Conservation (phyloP, 306 rosid species). For the Trifolium pratense region DNA sequence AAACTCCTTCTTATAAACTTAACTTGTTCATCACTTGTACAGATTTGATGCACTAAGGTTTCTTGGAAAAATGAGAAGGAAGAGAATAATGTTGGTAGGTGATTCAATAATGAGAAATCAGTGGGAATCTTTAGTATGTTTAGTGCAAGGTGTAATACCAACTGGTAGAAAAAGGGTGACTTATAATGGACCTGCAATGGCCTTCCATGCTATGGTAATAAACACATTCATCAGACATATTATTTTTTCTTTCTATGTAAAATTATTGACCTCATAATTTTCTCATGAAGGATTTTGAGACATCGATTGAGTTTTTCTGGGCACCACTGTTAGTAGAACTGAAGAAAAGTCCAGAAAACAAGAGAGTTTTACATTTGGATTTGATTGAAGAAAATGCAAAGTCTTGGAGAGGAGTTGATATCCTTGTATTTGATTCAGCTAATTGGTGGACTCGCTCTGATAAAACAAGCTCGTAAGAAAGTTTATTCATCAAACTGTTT, state of each 20-base stretch:
- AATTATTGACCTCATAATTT: constrained; percentile 13
- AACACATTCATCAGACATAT: constrained; percentile 15
- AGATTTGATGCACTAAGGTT: constrained; percentile 91
- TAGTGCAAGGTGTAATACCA: constrained; percentile 90
- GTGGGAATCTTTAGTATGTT: constrained; percentile 95
- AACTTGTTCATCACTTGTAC: constrained; percentile 32
- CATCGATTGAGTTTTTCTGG: constrained; percentile 84
- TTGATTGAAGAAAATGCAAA: constrained; percentile 80
- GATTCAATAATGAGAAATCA: constrained; percentile 98
- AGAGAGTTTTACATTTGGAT: constrained; percentile 76
- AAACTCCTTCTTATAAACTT: constrained; percentile 7
- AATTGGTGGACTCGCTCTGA: constrained; percentile 95
- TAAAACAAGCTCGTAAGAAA: constrained; percentile 70
- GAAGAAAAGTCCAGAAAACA: constrained; percentile 60
- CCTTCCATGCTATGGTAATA: constrained; percentile 87
- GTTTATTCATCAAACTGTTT: background rate
- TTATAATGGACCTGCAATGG: constrained; percentile 85
- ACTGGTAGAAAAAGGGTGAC: constrained; percentile 73
- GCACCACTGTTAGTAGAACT: constrained; percentile 85
- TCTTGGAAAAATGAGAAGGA: constrained; percentile 83
- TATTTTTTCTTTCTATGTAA: constrained; percentile 10
- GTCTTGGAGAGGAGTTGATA: constrained; percentile 87
- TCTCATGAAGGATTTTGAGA: constrained; percentile 69
- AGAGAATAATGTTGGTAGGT: constrained; percentile 93
- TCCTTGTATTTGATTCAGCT: constrained; percentile 89